Evolutionary conservation across 2,329 filamentous ascomycete species (phyloP), one percentile per base, ranked within the genome.

Genomic region (Leptographium wingfieldii): DNA sequence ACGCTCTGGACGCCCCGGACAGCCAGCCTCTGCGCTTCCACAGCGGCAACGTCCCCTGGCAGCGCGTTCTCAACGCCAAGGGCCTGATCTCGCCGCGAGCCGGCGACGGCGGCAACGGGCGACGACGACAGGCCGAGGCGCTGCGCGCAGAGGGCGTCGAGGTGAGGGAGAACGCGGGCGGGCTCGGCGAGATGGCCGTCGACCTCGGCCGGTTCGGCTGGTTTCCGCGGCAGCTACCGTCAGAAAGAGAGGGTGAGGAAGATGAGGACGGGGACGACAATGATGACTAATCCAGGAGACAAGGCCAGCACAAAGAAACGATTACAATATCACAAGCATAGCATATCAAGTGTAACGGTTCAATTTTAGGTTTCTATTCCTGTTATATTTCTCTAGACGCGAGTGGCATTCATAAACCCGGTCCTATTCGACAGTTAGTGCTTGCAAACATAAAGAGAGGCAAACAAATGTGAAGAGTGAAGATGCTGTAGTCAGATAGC

Each of bases 31-130:
- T 69, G 59, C 77, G 73, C 60, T 95, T 87, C 74, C 86, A 96
- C 71, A 77, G 80, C 61, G 77, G 76, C 29, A 96, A 87, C 65
- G 92, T 97, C 3, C 92, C 92, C 0, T 97, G 92, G 92, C 92
- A 97, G 76, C 79, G 94, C 61, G 89, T 97, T 62, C 87, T 97
- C 69, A 96, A 92, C 71, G 76, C 89, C 16, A 92, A 88, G 72
- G 92, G 92, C 27, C 77, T 83, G 61, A 95, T 97, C 65, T 95
- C 91, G 53, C 88, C 88, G 9, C 83, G 92, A 1, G 61, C 56
- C 6, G 62, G 40, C n/a, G 62, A 57, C 16, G 60, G 49, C 31
- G 58, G 49, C 0, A 54, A 46, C 9, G 59, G 59, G 6, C 60
- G 64, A 1, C 73, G 69, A n/a, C 75, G 74, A 53, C 81, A 84